Percentiles rank a stretch among this genome's conserved stretches.
Conservation (phyloP, 2,329 filamentous ascomycete genomes). For the Drechslera avenae region DNA sequence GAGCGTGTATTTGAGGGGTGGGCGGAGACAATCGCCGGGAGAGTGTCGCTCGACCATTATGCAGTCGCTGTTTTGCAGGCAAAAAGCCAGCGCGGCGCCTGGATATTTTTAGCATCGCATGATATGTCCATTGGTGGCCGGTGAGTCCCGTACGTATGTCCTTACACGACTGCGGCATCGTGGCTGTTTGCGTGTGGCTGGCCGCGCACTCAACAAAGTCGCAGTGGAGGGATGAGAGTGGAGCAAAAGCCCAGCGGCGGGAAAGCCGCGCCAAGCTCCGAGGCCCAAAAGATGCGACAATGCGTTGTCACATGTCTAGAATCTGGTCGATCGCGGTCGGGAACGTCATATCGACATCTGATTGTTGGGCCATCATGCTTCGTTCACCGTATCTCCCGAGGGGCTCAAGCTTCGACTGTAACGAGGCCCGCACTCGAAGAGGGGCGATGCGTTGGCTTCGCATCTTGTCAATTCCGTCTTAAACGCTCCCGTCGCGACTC, state of each 20-base stretch:
- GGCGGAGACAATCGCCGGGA: conserved; percentile 84
- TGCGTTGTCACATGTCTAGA: conserved; percentile 29
- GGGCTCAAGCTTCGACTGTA: conserved; percentile 6
- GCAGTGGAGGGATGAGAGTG: conserved; percentile 12
- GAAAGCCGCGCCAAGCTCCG: conserved; percentile 16
- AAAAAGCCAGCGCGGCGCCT: conserved; percentile 92
- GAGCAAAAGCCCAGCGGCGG: conserved; percentile 2
- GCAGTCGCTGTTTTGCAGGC: conserved; percentile 95
- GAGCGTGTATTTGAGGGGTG: conserved; percentile 79
- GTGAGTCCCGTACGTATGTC: conserved; percentile 75
- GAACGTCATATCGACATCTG: conserved; percentile 14
- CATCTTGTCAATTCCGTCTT: neutral
- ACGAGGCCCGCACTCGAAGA: conserved; percentile 9
- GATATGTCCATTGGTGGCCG: neutral
- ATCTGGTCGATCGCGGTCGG: neutral
- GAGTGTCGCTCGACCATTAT: conserved; percentile 89
- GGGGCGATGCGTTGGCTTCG: conserved; percentile 11
- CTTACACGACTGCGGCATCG: conserved; percentile 94
- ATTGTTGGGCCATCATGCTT: conserved; percentile 5
- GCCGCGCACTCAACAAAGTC: conserved; percentile 2
- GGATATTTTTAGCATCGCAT: conserved; percentile 16
- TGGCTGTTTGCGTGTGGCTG: conserved; percentile 10
- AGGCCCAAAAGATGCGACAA: conserved; percentile 1
- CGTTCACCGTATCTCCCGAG: conserved; percentile 3
- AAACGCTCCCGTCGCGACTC: conserved; percentile 1